phyloP scores from a whole-genome alignment of 108 stramenopile species.

The Aurantiochytrium sp. region DNA sequence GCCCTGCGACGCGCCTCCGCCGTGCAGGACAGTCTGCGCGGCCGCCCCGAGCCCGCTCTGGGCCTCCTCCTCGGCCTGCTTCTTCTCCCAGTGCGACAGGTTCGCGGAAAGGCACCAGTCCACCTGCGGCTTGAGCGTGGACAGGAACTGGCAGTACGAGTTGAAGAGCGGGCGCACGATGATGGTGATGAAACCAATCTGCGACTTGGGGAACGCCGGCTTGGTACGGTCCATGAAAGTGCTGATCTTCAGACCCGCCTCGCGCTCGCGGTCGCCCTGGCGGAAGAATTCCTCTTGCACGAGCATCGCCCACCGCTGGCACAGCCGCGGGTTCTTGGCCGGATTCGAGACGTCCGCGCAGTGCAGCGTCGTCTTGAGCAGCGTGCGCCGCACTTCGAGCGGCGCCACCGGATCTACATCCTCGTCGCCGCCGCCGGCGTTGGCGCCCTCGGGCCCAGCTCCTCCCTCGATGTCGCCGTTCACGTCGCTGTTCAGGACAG shows the following conservation, averaged over 20 bases:
- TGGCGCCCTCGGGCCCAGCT: no score
- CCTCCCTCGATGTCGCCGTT: neutral
- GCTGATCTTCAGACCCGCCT: slow-evolving; percentile 32
- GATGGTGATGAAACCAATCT: slow-evolving; percentile 60
- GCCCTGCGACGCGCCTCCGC: no score
- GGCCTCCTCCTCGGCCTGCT: neutral
- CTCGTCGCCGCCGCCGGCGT: neutral
- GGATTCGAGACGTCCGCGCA: slow-evolving; percentile 41
- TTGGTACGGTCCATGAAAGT: slow-evolving; percentile 45
- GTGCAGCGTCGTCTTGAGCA: slow-evolving; percentile 36
- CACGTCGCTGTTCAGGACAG: neutral
- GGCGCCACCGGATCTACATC: neutral
- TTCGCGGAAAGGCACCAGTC: slow-evolving; percentile 24
- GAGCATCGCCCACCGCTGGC: slow-evolving; percentile 33
- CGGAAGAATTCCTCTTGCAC: slow-evolving; percentile 41
- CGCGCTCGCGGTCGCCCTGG: slow-evolving; percentile 40
- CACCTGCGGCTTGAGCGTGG: slow-evolving; percentile 22
- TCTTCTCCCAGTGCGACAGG: neutral
- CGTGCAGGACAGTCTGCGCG: no score
- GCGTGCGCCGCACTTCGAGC: neutral
- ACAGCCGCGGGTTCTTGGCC: neutral
- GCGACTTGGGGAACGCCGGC: slow-evolving; percentile 32
- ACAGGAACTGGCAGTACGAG: neutral
- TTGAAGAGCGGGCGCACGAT: slow-evolving; percentile 55
- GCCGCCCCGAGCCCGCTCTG: neutral